Conservation (phyloP, 352 stramenopile genomes). For the Nothophytophthora sp. region DNA sequence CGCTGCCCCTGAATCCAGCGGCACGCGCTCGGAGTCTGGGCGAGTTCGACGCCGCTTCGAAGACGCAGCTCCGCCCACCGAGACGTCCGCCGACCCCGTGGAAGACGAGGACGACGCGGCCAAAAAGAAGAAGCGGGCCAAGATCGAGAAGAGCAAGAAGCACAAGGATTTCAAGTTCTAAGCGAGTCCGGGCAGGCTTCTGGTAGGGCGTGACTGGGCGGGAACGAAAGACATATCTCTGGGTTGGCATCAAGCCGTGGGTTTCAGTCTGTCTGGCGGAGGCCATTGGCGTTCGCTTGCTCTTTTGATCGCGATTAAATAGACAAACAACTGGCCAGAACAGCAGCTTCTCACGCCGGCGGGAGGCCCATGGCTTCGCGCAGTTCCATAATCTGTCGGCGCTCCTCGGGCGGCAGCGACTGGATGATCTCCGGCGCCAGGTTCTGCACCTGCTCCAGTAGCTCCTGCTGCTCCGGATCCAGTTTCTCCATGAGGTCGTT, state of each 20-base stretch:
- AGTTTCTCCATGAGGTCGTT: slow-evolving; percentile 69
- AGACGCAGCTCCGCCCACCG: slow-evolving; percentile 36
- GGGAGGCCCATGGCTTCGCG: slow-evolving; percentile 78
- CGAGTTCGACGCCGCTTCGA: slow-evolving; percentile 74
- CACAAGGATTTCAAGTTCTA: slow-evolving; percentile 90
- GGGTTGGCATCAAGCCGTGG: no score
- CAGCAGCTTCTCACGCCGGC: slow-evolving; percentile 33
- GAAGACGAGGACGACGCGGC: slow-evolving; percentile 56
- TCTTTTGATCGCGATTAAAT: no score
- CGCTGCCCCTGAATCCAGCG: slow-evolving; percentile 27
- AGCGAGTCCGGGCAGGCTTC: slow-evolving; percentile 26
- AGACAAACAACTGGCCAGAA: slow-evolving; percentile 6
- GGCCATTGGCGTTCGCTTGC: no score
- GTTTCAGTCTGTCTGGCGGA: no score
- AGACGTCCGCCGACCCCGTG: slow-evolving; percentile 26
- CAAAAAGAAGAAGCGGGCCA: slow-evolving; percentile 76
- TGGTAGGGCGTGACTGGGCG: no score
- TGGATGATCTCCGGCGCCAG: slow-evolving; percentile 81
- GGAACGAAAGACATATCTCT: slow-evolving; percentile 12
- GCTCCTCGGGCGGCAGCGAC: slow-evolving; percentile 66
- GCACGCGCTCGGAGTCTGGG: slow-evolving; percentile 45
- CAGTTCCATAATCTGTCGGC: slow-evolving; percentile 84
- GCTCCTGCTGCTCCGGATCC: slow-evolving; percentile 74
- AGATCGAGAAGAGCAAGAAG: slow-evolving; percentile 82
- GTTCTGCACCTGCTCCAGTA: slow-evolving; percentile 83